Conservation (phyloP, 1,284 basidiomycete species). For the Ceratobasidium sp. region DNA sequence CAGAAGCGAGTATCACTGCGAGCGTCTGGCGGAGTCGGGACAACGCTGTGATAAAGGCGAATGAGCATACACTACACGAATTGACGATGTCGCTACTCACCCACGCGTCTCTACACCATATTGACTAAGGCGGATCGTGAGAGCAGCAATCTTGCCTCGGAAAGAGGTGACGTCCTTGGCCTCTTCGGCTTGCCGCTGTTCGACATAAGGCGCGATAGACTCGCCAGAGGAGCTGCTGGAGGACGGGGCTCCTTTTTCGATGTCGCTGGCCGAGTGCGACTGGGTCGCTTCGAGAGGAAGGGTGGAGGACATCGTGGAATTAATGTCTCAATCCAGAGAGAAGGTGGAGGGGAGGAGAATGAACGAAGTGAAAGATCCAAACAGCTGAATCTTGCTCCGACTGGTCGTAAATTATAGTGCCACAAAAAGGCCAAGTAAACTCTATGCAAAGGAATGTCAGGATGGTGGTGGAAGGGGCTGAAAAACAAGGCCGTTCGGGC, state of each 20-base stretch:
- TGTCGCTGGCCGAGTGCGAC: slow-evolving; percentile 4
- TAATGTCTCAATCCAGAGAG: too few relatives aligned
- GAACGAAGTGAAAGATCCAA: too few relatives aligned
- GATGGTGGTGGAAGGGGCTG: neutral
- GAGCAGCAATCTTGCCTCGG: slow-evolving; percentile 33
- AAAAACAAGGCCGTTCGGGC: neutral
- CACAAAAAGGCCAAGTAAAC: neutral
- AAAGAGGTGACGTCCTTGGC: slow-evolving; percentile 29
- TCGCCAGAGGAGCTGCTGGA: slow-evolving; percentile 5
- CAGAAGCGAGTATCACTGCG: slow-evolving; percentile 70
- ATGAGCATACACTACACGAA: neutral
- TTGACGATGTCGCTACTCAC: neutral
- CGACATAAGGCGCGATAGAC: slow-evolving; percentile 32
- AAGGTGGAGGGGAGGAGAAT: too few relatives aligned
- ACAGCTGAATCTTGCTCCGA: neutral
- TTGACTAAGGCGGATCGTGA: slow-evolving; percentile 35
- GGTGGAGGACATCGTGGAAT: neutral
- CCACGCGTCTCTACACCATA: slow-evolving; percentile 35
- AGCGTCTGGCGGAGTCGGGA: slow-evolving; percentile 62
- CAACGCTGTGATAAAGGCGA: slow-evolving; percentile 48
- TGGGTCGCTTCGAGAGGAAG: slow-evolving; percentile 19
- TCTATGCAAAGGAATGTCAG: neutral
- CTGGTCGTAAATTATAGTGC: slow-evolving; percentile 23
- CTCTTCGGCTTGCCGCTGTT: slow-evolving; percentile 32
- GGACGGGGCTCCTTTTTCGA: slow-evolving; percentile 31